Evolutionary conservation across 805 yeast species (phyloP).

Genomic region (Phaffomyces antillensis): DNA sequence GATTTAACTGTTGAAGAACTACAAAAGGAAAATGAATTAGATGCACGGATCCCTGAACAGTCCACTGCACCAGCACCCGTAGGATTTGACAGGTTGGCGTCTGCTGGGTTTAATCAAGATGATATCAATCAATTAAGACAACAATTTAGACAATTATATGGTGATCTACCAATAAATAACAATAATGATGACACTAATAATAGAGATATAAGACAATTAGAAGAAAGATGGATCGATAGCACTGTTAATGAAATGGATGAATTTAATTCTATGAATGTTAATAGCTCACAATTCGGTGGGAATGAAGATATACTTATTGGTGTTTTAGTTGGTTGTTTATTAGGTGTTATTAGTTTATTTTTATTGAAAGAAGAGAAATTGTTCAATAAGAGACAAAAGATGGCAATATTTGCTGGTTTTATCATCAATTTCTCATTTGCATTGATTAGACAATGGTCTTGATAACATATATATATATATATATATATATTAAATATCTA

Average conservation of each 20-base stretch:
- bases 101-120: slow-evolving; percentile 75
- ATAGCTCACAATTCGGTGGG: slow-evolving; percentile 33
- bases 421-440: slow-evolving; percentile 64
- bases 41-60: slow-evolving; percentile 41
- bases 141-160: slow-evolving; percentile 70
- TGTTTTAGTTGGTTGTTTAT: slow-evolving; percentile 61
- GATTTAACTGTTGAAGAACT: slow-evolving; percentile 48
- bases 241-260: slow-evolving; percentile 48
- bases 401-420: slow-evolving; percentile 69
- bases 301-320: slow-evolving; percentile 69
- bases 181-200: slow-evolving; percentile 24
- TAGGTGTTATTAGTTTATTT: slow-evolving; percentile 68
- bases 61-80: slow-evolving; percentile 61
- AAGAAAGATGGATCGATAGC: slow-evolving; percentile 84
- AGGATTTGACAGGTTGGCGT: slow-evolving; percentile 79
- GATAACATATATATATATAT: too few species aligned
- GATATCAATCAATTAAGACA: slow-evolving; percentile 66
- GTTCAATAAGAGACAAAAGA: slow-evolving; percentile 54
- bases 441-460: slow-evolving; percentile 35
- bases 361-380: slow-evolving; percentile 52
- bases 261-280: slow-evolving; percentile 37
- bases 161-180: slow-evolving; percentile 29
- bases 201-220: slow-evolving; percentile 57
- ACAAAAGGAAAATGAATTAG: slow-evolving; percentile 51
- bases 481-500: too few species aligned